Percentiles rank a stretch among this genome's conserved stretches.
phyloP scores from a whole-genome alignment of 768 basidiomycete genomes.

The Boletus rubropictus region DNA sequence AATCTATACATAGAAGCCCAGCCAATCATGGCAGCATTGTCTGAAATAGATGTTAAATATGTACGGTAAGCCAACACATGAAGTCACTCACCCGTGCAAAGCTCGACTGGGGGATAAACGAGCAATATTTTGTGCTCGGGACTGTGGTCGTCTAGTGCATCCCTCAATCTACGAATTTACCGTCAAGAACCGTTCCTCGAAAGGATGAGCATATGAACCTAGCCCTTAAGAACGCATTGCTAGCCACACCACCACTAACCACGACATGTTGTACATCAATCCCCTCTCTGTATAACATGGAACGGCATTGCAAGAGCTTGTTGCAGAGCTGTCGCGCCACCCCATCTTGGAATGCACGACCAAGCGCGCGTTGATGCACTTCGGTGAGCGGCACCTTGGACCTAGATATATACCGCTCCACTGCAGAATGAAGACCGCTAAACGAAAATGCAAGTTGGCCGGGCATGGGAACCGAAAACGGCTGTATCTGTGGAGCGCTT shows the following conservation, averaged over 20 bases:
- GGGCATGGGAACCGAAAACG: slow-evolving; percentile 45
- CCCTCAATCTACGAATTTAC: slow-evolving; percentile 28
- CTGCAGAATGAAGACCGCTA: slow-evolving; percentile 65
- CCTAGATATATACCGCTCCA: slow-evolving; percentile 51
- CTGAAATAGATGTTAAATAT: slow-evolving; percentile 35
- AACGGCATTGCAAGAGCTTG: slow-evolving; percentile 46
- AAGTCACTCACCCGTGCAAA: slow-evolving; percentile 69
- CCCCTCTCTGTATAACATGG: slow-evolving; percentile 42
- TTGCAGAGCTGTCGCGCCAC: slow-evolving; percentile 69
- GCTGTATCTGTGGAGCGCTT: slow-evolving; percentile 28
- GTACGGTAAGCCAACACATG: background rate
- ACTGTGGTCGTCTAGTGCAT: slow-evolving; percentile 24
- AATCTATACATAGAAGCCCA: slow-evolving; percentile 88
- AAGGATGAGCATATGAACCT: slow-evolving; percentile 39
- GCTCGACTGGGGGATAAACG: slow-evolving; percentile 66
- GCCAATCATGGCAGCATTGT: slow-evolving; percentile 96
- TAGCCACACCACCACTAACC: slow-evolving; percentile 90
- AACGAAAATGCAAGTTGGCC: slow-evolving; percentile 71
- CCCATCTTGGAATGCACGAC: slow-evolving; percentile 65
- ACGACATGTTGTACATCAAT: slow-evolving; percentile 56
- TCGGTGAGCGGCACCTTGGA: slow-evolving; percentile 29
- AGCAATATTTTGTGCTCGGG: slow-evolving; percentile 37
- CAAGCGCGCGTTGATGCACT: slow-evolving; percentile 41
- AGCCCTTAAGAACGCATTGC: slow-evolving; percentile 64
- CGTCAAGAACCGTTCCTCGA: background rate